These are phyloP conservation scores for Lasiodiplodia sp. DNA, from an alignment of 2,329 filamentous ascomycete genomes.

Conservation along the genomic window DNA sequence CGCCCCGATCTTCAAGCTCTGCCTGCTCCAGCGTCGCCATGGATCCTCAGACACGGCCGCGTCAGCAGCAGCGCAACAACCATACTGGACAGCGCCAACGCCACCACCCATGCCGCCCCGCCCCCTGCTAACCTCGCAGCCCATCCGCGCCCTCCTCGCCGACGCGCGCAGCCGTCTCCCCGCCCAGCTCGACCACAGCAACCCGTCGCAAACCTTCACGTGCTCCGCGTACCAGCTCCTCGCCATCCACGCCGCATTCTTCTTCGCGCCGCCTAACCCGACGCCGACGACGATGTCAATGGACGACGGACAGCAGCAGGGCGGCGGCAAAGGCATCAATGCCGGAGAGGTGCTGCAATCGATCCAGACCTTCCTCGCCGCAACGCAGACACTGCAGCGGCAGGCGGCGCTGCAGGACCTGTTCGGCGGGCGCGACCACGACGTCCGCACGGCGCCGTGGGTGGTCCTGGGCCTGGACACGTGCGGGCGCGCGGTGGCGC, in stretches of 20 bases:
- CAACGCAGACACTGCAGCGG: neutral
- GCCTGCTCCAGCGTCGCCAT: neutral
- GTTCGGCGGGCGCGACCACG: constrained; percentile 5
- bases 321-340: neutral
- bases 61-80: neutral
- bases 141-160: neutral
- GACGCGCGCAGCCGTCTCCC: constrained; percentile 1
- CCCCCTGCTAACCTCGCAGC: neutral
- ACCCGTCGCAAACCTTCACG: neutral
- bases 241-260: neutral
- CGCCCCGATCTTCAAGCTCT: constrained; percentile 23
- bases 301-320: neutral
- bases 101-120: neutral
- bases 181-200: constrained; percentile 1
- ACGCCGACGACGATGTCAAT: neutral
- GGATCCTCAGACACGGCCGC: neutral
- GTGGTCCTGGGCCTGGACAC: constrained; percentile 2
- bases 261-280: neutral
- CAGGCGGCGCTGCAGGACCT: constrained; percentile 11
- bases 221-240: neutral
- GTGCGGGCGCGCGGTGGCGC: neutral
- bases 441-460: neutral
- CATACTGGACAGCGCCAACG: neutral
- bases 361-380: constrained; percentile 4
- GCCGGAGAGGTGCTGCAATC: neutral